Evolutionary conservation across 192 early-diverging fungal species (phyloP), one percentile per base, ranked within the genome.

Genomic region (Rhizophagus sp.): DNA sequence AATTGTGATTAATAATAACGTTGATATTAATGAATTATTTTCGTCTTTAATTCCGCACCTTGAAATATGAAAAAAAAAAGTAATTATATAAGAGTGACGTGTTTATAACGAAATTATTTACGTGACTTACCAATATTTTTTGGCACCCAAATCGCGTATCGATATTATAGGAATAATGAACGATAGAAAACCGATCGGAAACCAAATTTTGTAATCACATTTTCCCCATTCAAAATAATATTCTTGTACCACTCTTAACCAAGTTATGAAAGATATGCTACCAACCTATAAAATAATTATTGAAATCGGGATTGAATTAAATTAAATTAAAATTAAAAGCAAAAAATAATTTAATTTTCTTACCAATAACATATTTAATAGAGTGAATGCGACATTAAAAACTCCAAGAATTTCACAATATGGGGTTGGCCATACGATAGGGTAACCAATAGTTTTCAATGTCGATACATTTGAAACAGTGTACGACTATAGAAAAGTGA

Each of bases 181-280:
- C 0, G 67, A 12, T 69, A 69, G 4, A 17, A 19, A 36, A 8
- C 19, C 1, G 12, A 69, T 11, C 4, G 22, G 12, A 7, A 15
- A 25, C 67, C 67, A 69, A 33, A 69, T 15, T 41, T 69, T 69
- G 8, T 69, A 69, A 69, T 69, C 67, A 39, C 8, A 69, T 39
- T n/a, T 69, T 39, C 67, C 67, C 8, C 27, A 69, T 8, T 69
- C 17, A 41, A 36, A 34, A n/a, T 9, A 10, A 17, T 4, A 15
- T 69, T 69, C 67, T 39, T 19, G 3, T 34, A 69, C 67, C 13
- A 69, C 67, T 22, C 67, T 36, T 2, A 69, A 36, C 67, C 67
- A 69, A 39, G 67, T 69, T 17, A 39, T 44, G 4, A 69, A 2
- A 13, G 67, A 13, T 10, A 69, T 69, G 39, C 8, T 9, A 22